Evolutionary conservation across 2,329 filamentous ascomycete genomes (phyloP).

Genomic region (Helminthosporium solani): DNA sequence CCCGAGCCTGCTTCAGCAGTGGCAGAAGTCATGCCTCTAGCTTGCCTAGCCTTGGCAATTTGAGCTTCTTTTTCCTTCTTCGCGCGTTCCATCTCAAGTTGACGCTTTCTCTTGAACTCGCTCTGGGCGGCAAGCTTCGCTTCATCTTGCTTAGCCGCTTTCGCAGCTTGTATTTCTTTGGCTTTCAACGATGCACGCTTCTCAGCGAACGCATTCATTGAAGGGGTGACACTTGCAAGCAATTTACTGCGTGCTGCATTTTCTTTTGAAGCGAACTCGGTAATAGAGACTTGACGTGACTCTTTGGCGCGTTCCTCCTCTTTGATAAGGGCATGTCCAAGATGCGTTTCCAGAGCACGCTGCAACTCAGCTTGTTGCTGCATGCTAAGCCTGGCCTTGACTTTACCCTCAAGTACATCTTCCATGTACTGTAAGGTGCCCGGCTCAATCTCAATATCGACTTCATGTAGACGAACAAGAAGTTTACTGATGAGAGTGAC

Average conservation of each 20-base stretch:
- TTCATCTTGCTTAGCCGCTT: slow-evolving; percentile 26
- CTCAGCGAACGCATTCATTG: slow-evolving; percentile 30
- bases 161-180: slow-evolving; percentile 24
- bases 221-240: slow-evolving; percentile 30
- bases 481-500: slow-evolving; percentile 84
- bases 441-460: slow-evolving; percentile 68
- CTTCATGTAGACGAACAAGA: slow-evolving; percentile 75
- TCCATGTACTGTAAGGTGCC: slow-evolving; percentile 62
- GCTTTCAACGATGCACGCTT: slow-evolving; percentile 26
- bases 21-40: slow-evolving; percentile 51
- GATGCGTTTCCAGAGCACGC: slow-evolving; percentile 57
- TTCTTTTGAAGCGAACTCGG: slow-evolving; percentile 39
- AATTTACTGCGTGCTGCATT: slow-evolving; percentile 24
- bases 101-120: slow-evolving; percentile 71
- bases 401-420: slow-evolving; percentile 63
- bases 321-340: slow-evolving; percentile 42
- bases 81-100: slow-evolving; percentile 72
- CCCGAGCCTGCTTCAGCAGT: slow-evolving; percentile 79
- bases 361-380: slow-evolving; percentile 83
- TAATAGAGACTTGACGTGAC: slow-evolving; percentile 45
- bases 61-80: slow-evolving; percentile 70
- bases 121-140: slow-evolving; percentile 29
- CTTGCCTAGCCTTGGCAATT: slow-evolving; percentile 67
- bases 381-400: slow-evolving; percentile 76
- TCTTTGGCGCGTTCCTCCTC: slow-evolving; percentile 35